A percentile compares a stretch with the other conserved stretches of the same genome.
These are phyloP conservation scores for Pseudopediastrum boryanum DNA, from an alignment of 139 green algal species.

Conservation along the genomic window DNA sequence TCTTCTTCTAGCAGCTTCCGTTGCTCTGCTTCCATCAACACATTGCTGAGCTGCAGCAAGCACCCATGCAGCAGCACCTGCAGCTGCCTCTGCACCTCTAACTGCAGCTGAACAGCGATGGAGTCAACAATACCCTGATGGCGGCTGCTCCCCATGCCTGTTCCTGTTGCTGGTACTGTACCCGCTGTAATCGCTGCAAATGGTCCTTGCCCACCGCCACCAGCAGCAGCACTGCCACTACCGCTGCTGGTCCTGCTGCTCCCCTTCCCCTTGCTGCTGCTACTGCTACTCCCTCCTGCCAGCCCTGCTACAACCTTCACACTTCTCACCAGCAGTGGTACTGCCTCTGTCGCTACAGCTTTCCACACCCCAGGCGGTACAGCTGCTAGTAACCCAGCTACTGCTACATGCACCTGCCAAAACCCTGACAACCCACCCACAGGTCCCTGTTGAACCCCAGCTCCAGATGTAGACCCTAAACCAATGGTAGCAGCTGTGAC, in stretches of 20 bases:
- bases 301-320: no score
- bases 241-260: neutral
- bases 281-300: neutral
- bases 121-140: neutral
- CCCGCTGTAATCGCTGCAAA: no score
- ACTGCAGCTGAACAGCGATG: neutral
- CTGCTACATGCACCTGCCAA: neutral
- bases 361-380: neutral
- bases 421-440: neutral
- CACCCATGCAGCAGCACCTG: constrained; percentile 18
- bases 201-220: neutral
- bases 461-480: neutral
- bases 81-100: neutral
- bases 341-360: neutral
- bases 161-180: no score
- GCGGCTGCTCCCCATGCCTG: neutral
- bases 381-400: neutral
- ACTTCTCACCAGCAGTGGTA: no score
- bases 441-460: neutral
- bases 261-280: neutral
- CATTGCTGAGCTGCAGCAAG: constrained; percentile 1
- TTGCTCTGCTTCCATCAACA: neutral
- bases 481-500: neutral
- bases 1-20: neutral
- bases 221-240: constrained; percentile 20